Conservation (phyloP, 1,284 basidiomycete species). For the Trichosporon faecale region DNA sequence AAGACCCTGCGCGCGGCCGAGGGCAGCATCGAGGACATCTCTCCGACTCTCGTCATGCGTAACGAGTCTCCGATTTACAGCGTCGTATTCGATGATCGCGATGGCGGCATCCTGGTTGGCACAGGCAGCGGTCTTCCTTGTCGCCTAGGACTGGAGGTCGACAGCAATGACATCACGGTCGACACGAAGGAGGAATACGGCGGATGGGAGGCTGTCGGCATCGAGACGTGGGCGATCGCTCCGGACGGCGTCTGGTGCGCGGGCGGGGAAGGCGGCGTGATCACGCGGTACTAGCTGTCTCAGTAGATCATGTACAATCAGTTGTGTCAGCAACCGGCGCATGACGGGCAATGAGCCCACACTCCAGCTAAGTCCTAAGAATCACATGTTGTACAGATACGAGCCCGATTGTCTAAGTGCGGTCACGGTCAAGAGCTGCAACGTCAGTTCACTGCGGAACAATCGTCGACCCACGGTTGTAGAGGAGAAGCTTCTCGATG, state of each 20-base stretch:
- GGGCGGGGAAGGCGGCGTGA: slow-evolving; percentile 38
- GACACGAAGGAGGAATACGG: slow-evolving; percentile 44
- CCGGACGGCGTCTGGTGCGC: slow-evolving; percentile 43
- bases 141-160: slow-evolving; percentile 26
- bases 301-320: not conserved
- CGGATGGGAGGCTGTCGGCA: slow-evolving; percentile 48
- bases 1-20: slow-evolving; percentile 51
- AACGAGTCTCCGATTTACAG: slow-evolving; percentile 61
- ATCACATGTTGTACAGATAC: slow-evolving; percentile 21
- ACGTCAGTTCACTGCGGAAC: slow-evolving; percentile 7
- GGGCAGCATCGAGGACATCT: not conserved
- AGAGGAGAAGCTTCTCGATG: slow-evolving; percentile 92
- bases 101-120: slow-evolving; percentile 36
- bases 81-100: slow-evolving; percentile 47
- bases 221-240: slow-evolving; percentile 39
- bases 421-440: slow-evolving; percentile 25
- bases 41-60: slow-evolving; percentile 55
- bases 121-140: slow-evolving; percentile 47
- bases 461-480: slow-evolving; percentile 72
- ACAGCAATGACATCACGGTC: slow-evolving; percentile 17
- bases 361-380: slow-evolving; percentile 9
- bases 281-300: slow-evolving; percentile 36
- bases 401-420: slow-evolving; percentile 16
- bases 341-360: not conserved
- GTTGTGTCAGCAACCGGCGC: not conserved